Percentiles rank a stretch among this genome's conserved stretches.
Conservation (phyloP, 2,329 filamentous ascomycete species). For the Diaporthe longicolla region DNA sequence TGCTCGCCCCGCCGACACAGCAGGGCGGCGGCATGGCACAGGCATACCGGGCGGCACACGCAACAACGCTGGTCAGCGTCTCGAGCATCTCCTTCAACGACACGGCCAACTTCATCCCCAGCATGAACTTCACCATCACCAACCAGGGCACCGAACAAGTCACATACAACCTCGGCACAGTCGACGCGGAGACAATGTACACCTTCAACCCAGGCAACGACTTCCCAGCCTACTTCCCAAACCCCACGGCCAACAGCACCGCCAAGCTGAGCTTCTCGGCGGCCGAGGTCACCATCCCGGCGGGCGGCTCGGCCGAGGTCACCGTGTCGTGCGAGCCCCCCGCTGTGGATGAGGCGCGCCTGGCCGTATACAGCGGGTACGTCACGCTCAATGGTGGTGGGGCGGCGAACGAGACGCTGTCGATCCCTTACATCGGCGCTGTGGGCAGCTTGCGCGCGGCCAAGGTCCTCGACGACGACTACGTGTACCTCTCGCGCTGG, state of each 20-base stretch:
- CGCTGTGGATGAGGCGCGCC: background rate
- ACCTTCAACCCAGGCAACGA: slow-evolving; percentile 7
- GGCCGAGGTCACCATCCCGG: background rate
- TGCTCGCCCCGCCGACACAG: slow-evolving; percentile 1
- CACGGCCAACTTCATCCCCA: slow-evolving; percentile 3
- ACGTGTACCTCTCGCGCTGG: background rate
- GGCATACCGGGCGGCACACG: slow-evolving; percentile 12
- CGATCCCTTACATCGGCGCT: slow-evolving; percentile 3
- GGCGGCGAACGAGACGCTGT: background rate
- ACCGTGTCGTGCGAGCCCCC: slow-evolving; percentile 7
- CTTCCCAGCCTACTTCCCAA: slow-evolving; percentile 3
- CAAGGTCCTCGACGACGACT: slow-evolving; percentile 11
- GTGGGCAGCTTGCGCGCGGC: slow-evolving; percentile 17
- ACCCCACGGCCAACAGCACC: background rate
- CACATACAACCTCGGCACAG: slow-evolving; percentile 14
- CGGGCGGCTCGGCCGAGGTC: background rate
- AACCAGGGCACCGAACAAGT: background rate
- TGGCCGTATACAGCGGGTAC: slow-evolving; percentile 2
- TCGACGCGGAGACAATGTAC: slow-evolving; percentile 13
- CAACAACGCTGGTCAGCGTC: slow-evolving; percentile 13
- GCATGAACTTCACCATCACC: background rate
- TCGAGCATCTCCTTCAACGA: slow-evolving; percentile 23
- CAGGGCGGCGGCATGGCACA: slow-evolving; percentile 10
- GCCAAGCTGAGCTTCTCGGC: background rate
- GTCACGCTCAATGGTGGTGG: background rate